Conservation (phyloP, 257 asterid species). For the Apocynum venetum region DNA sequence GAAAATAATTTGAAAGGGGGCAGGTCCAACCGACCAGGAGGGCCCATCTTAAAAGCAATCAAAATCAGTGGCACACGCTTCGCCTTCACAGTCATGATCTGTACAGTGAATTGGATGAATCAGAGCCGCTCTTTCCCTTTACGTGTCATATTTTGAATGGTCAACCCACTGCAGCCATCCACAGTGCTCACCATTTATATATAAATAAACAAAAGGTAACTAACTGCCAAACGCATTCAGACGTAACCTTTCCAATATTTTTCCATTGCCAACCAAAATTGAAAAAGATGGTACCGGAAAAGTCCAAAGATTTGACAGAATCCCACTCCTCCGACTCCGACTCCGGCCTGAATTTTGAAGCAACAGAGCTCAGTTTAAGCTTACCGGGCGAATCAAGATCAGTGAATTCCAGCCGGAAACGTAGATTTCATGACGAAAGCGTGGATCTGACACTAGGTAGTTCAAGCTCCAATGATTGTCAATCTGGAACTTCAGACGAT, state of each 20-base stretch:
- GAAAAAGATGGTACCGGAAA: constrained; percentile 22
- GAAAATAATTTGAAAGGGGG: constrained; percentile 15
- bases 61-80: constrained; percentile 30
- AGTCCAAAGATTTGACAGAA: constrained; percentile 23
- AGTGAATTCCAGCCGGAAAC: constrained; percentile 40
- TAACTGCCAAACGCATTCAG: constrained; percentile 1
- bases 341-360: constrained; percentile 33
- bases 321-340: constrained; percentile 19
- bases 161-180: constrained; percentile 1
- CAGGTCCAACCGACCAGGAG: constrained; percentile 1
- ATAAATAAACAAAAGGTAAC: neutral
- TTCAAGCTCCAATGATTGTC: constrained; percentile 4
- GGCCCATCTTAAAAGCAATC: constrained; percentile 31
- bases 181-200: constrained; percentile 7
- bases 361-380: constrained; percentile 68
- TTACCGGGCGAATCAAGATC: constrained; percentile 39
- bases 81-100: constrained; percentile 7
- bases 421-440: constrained; percentile 35
- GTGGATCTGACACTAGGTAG: constrained; percentile 34
- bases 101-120: constrained; percentile 33
- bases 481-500: constrained; percentile 7
- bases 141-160: constrained; percentile 15
- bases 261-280: constrained; percentile 3
- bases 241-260: neutral
- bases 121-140: constrained; percentile 13